Evolutionary conservation across 257 asterid genomes (phyloP).

Genomic region (Fraxinus anomala): DNA sequence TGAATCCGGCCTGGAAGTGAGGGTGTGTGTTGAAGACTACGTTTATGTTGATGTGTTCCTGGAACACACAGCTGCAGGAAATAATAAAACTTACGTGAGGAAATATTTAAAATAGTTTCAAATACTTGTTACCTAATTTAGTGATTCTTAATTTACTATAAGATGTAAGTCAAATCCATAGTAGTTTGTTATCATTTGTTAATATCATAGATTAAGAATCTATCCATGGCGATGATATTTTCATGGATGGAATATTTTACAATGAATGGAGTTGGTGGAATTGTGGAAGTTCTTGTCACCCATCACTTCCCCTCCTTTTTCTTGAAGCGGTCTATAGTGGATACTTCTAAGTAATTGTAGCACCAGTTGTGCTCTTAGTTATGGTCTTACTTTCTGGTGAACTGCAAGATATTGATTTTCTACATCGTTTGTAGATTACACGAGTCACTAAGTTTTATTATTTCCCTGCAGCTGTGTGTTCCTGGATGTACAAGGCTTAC

Average conservation of each 20-base stretch:
- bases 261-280: not conserved
- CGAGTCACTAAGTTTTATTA: slow-evolving; percentile 20
- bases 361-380: not conserved
- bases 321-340: not conserved
- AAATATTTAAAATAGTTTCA: not conserved
- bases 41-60: not conserved
- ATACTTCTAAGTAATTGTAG: not conserved
- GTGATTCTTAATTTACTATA: not conserved
- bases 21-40: not conserved
- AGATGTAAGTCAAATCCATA: not conserved
- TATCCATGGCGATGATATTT: not conserved
- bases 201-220: not conserved
- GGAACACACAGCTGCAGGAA: no score
- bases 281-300: not conserved
- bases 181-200: not conserved
- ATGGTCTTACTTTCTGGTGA: not conserved
- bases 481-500: slow-evolving; percentile 85
- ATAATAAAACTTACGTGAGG: no score
- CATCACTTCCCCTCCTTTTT: not conserved
- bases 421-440: not conserved
- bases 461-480: slow-evolving; percentile 62
- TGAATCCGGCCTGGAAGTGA: not conserved
- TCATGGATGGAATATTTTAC: not conserved
- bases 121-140: not conserved
- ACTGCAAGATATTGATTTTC: not conserved